A percentile compares a stretch with the other conserved stretches of the same genome.
Conservation (phyloP, 257 asterid species). For the Solanum peruvianum region DNA sequence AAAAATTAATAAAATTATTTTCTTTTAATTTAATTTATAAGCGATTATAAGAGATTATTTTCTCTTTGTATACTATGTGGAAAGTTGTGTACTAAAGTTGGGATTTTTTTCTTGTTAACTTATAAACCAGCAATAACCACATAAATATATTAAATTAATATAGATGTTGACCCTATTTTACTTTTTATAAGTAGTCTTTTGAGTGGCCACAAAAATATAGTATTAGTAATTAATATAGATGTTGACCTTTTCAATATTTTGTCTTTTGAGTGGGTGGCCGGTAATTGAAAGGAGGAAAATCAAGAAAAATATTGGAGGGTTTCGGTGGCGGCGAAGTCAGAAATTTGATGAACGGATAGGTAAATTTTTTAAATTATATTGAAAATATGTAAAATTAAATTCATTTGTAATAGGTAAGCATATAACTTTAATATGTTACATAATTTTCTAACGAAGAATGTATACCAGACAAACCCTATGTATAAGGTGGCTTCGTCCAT, state of each 20-base stretch:
- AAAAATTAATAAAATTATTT: neutral
- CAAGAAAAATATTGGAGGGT: neutral
- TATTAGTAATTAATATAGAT: neutral
- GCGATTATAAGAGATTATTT: neutral
- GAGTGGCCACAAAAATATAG: neutral
- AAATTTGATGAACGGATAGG: too few species aligned
- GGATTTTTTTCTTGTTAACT: neutral
- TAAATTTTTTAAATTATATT: neutral
- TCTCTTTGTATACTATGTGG: neutral
- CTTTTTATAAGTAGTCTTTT: neutral
- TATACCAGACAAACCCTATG: neutral
- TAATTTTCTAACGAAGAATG: too few species aligned
- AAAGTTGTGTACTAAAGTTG: neutral
- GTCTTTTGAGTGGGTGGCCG: neutral
- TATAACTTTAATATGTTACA: too few species aligned
- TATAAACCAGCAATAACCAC: neutral
- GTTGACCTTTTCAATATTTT: neutral
- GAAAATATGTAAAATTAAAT: neutral
- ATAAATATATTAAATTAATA: neutral
- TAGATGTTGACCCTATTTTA: neutral
- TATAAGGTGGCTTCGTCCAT: neutral
- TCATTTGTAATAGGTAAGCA: too few species aligned
- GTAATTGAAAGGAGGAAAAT: neutral
- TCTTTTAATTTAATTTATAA: neutral
- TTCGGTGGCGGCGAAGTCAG: too few species aligned